Conservation (phyloP, 345 rosid species). For the Cardamine occulta region DNA sequence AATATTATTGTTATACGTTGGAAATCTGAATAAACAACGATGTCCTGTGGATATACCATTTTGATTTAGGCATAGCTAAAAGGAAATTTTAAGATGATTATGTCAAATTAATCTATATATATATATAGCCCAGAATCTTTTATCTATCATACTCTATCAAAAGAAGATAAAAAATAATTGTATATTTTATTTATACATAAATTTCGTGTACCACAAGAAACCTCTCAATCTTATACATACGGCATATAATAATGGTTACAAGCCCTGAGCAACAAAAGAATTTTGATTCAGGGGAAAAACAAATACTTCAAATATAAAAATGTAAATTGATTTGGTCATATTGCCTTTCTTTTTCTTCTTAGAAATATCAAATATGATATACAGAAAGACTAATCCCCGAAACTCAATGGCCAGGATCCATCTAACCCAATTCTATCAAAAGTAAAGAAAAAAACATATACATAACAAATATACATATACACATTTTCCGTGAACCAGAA, state of each 20-base stretch:
- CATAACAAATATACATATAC: background rate
- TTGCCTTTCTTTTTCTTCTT: background rate
- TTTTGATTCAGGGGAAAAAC: background rate
- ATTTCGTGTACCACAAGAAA: too few species aligned
- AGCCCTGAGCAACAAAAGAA: background rate
- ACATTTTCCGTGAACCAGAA: background rate
- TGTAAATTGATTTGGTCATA: background rate
- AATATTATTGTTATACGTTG: background rate
- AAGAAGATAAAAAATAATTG: too few species aligned
- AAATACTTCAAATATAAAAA: background rate
- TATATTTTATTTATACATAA: background rate
- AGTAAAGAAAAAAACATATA: background rate
- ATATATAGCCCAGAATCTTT: too few species aligned
- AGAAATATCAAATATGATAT: background rate
- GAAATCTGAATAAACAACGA: background rate
- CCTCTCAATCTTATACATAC: background rate
- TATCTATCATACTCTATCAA: too few species aligned
- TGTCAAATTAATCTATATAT: background rate
- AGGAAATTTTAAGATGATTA: background rate
- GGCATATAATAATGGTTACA: background rate
- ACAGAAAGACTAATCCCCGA: conserved; percentile 22
- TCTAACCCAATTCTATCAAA: conserved; percentile 21
- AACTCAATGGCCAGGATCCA: conserved; percentile 34
- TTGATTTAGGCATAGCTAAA: background rate
- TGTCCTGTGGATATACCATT: background rate